A percentile compares a stretch with the other conserved stretches of the same genome.
phyloP scores from a whole-genome alignment of 441 rosid species.

The Pelargonium fulgidum region DNA sequence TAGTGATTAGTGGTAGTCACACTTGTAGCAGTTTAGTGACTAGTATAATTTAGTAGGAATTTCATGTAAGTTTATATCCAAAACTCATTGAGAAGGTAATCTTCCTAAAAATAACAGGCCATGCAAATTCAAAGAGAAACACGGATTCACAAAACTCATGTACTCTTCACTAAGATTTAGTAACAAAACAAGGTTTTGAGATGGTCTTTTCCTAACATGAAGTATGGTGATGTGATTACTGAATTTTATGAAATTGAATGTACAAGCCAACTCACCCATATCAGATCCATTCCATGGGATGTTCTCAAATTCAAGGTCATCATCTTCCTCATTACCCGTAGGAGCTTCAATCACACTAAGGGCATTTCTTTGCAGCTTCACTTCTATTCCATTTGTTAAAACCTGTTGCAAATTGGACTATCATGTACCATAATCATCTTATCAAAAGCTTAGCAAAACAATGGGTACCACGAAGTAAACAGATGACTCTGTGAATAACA shows the following conservation, averaged over 20 bases:
- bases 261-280: constrained; percentile 37
- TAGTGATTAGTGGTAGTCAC: too few species aligned
- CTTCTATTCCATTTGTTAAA: constrained; percentile 16
- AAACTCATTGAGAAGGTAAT: too few species aligned
- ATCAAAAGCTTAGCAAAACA: neutral
- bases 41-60: too few species aligned
- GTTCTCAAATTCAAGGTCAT: neutral
- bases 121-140: too few species aligned
- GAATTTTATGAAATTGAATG: neutral
- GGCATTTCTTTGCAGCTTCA: neutral
- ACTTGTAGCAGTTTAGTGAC: too few species aligned
- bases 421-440: neutral
- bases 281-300: neutral
- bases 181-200: neutral
- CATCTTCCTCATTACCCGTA: neutral
- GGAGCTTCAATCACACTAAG: constrained; percentile 2
- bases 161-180: neutral
- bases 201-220: neutral
- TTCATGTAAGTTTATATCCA: too few species aligned
- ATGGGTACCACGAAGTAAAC: neutral
- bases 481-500: neutral
- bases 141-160: neutral
- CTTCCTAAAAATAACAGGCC: too few species aligned
- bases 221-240: neutral
- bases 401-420: constrained; percentile 38